phyloP scores from a whole-genome alignment of 805 yeast species.

The Candida odintsovae region DNA sequence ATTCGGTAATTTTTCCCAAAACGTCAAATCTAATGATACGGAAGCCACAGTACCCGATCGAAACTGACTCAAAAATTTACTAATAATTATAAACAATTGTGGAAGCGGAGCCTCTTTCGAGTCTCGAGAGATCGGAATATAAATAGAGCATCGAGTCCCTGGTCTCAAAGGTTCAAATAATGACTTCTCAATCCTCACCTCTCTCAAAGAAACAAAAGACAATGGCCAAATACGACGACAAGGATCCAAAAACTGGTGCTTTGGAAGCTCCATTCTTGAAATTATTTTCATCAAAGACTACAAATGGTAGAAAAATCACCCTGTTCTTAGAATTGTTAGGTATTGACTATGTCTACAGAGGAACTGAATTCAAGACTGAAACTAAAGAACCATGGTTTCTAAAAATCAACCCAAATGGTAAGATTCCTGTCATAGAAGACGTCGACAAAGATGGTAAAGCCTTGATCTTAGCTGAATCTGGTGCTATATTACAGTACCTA shows the following conservation, averaged over 20 bases:
- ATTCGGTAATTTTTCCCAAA: neutral
- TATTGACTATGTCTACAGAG: conserved; percentile 27
- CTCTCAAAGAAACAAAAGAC: neutral
- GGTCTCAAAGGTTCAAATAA: neutral
- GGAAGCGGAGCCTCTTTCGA: neutral
- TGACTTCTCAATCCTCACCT: neutral
- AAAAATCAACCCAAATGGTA: conserved; percentile 53
- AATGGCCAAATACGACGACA: conserved; percentile 6
- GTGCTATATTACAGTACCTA: conserved; percentile 53
- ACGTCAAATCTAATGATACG: neutral
- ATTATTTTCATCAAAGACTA: conserved; percentile 34
- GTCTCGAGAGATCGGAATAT: neutral
- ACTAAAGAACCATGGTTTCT: conserved; percentile 54
- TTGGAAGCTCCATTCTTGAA: conserved; percentile 35
- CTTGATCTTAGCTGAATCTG: conserved; percentile 48
- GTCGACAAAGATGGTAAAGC: conserved; percentile 31
- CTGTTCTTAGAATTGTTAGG: conserved; percentile 30
- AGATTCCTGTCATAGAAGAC: conserved; percentile 49
- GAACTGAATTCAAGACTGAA: conserved; percentile 34
- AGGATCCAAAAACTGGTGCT: conserved; percentile 4
- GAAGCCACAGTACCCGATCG: neutral
- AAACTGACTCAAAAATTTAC: neutral
- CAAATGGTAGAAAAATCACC: conserved; percentile 35
- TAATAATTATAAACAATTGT: neutral
- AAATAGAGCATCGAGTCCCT: neutral